Percentiles rank a stretch among this genome's conserved stretches.
These are phyloP conservation scores for Botrytis tulipae DNA, from an alignment of 2,329 filamentous ascomycete genomes.

Conservation along the genomic window DNA sequence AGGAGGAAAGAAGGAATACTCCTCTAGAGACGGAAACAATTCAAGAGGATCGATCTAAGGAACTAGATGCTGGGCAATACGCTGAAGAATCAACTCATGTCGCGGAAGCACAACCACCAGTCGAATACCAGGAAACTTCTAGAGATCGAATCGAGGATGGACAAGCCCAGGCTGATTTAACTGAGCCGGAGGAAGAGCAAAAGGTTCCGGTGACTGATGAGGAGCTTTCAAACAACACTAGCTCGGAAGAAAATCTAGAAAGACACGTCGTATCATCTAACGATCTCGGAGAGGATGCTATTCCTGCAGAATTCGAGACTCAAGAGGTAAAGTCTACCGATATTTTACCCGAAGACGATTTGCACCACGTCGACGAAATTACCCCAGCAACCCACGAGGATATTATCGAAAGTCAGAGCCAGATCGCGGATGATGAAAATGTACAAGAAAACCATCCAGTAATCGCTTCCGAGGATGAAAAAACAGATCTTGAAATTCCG, in stretches of 20 bases:
- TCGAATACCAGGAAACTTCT: background rate
- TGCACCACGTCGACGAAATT: rapidly evolving
- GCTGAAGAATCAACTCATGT: background rate
- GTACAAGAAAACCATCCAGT: background rate
- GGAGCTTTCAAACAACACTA: background rate
- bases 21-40: background rate
- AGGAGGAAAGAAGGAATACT: background rate
- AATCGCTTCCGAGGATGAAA: background rate
- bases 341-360: background rate
- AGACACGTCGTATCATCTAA: background rate
- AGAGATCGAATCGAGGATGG: background rate
- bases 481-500: no score
- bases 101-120: background rate
- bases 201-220: background rate
- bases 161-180: background rate
- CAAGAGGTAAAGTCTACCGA: background rate
- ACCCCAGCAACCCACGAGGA: rapidly evolving
- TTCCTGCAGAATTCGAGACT: no score
- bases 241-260: rapidly evolving
- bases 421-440: background rate
- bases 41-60: background rate
- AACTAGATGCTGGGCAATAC: rapidly evolving
- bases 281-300: background rate
- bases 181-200: background rate
- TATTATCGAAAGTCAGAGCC: background rate